Evolutionary conservation across 192 early-diverging fungal genomes (phyloP), one percentile per base, ranked within the genome.

Genomic region (Umbelopsis ramanniana): DNA sequence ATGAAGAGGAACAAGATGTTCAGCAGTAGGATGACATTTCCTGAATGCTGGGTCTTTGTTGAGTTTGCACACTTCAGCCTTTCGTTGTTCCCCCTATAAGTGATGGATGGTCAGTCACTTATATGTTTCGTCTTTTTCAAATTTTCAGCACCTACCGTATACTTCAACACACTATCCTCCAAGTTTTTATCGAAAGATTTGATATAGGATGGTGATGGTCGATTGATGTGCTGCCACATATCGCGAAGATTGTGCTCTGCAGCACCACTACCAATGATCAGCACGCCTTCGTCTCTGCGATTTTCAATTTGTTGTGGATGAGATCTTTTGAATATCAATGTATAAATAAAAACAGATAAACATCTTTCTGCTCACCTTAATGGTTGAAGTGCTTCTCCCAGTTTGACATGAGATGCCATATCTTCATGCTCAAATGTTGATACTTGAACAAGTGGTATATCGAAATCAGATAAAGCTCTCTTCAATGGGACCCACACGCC

Each of bases 401-500:
- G 22, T 9, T 80, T 80, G 53, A 88, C 46, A 54, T 92, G 87
- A 33, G 76, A 60, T 9, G 78, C 75, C 73, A 89, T 86, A 3
- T 81, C 83, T 54, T 90, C 86, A 60, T 86, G 79, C 19, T 71
- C 71, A 37, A 78, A 86, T 2, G 88, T 77, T n/a, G 89, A 91
- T 40, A 92, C 79, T 69, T 91, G 89, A 14, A 89, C 76, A 66
- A 92, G 85, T 0, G 91, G 91, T 67, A 92, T 85, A 12, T 79
- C 79, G 26, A 76, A 74, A 15, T 83, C 78, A 0, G 77, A 81
- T 12, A 90, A 80, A n/a, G 89, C 89, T 19, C 87, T 79, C 45
- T 91, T 85, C 26, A 91, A 68, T 5, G 87, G 89, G 0, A 91
- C 88, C 91, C 91, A 92, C 3, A 86, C 85, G 23, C 91, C 91